phyloP scores from a whole-genome alignment of 805 yeast genomes.

The Cyberlindnera xishuangbannaensis region DNA sequence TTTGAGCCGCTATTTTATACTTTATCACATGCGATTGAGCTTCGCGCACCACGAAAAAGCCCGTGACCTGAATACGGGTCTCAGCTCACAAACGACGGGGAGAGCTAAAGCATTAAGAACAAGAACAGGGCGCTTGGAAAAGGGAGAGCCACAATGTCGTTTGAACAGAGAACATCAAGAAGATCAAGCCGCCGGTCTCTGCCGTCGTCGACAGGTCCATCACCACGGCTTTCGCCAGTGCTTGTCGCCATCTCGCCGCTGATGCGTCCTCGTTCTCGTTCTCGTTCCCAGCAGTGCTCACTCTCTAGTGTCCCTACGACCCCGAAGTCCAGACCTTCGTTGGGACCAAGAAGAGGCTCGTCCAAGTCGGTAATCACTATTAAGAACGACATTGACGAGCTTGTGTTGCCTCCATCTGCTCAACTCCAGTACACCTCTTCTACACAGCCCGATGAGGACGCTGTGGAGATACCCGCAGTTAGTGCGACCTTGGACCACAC shows the following conservation, averaged over 20 bases:
- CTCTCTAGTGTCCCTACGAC: constrained; percentile 5
- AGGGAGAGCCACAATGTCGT: not conserved
- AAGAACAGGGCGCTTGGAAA: not conserved
- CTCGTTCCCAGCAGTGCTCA: constrained; percentile 15
- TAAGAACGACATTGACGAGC: constrained; percentile 6
- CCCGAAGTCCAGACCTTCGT: constrained; percentile 13
- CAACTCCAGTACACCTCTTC: constrained; percentile 4
- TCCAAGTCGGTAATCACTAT: constrained; percentile 12
- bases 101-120: not conserved
- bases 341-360: constrained; percentile 14
- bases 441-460: constrained; percentile 3
- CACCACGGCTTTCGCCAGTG: constrained; percentile 9
- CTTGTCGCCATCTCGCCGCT: constrained; percentile 8
- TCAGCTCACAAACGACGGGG: no score
- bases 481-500: constrained; percentile 64
- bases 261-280: constrained; percentile 9
- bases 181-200: constrained; percentile 1
- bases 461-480: constrained; percentile 38
- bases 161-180: not conserved
- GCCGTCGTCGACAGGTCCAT: constrained; percentile 2
- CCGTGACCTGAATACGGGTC: no score
- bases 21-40: not conserved
- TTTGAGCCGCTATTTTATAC: not conserved
- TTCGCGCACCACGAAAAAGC: no score
- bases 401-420: constrained; percentile 7